Percentiles rank a stretch among this genome's conserved stretches.
phyloP scores from a whole-genome alignment of 371 early-diverging fungal genomes.

The Chytridium lagenaria region DNA sequence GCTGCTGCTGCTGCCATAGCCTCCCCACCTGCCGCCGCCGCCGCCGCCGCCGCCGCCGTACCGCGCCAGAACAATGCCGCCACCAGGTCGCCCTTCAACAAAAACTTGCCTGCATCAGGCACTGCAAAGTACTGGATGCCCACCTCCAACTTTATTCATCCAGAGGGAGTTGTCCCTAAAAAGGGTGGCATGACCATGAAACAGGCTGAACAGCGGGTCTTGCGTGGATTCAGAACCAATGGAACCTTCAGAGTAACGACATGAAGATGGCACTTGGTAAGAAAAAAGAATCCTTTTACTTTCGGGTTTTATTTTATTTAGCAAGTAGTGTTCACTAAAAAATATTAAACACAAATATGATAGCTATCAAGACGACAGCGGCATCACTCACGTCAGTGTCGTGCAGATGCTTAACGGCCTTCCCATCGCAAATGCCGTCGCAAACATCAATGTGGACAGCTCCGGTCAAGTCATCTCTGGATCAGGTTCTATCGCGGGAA shows the following conservation, averaged over 20 bases:
- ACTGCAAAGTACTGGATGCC: background rate
- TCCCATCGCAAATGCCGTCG: constrained; percentile 25
- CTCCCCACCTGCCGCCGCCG: background rate
- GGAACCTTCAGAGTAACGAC: background rate
- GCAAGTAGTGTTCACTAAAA: background rate
- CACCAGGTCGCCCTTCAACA: background rate
- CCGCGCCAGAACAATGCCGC: background rate
- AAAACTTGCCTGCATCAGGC: background rate
- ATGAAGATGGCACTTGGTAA: background rate
- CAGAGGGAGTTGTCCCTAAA: background rate
- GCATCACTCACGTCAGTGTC: constrained; percentile 25
- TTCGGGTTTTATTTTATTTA: background rate
- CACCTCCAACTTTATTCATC: background rate
- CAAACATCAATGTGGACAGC: constrained; percentile 25
- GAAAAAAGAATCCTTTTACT: background rate
- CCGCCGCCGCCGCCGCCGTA: background rate
- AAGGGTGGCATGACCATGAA: background rate
- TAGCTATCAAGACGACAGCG: background rate
- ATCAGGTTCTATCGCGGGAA: background rate
- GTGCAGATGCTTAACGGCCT: constrained; percentile 28
- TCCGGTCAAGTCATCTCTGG: constrained; percentile 69
- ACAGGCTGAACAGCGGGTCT: background rate
- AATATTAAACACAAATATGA: background rate
- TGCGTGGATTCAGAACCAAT: background rate
- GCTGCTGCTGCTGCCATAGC: too few species aligned